These are phyloP conservation scores for Eucalyptus regnans DNA, from an alignment of 345 rosid species.

Conservation along the genomic window DNA sequence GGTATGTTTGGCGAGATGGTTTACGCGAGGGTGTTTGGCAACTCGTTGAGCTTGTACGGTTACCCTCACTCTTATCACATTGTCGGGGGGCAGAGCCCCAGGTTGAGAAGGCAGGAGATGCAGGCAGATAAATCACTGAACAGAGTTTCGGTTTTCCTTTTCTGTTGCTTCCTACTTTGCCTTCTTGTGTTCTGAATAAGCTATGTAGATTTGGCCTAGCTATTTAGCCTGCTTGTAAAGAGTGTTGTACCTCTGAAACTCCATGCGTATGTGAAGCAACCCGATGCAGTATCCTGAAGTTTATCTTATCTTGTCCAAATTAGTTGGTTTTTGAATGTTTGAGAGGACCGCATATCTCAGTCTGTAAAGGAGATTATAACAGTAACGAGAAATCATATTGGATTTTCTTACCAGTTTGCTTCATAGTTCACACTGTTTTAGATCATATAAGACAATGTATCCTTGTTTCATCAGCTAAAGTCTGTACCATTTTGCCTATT, in stretches of 20 bases:
- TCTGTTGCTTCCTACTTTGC: constrained; percentile 77
- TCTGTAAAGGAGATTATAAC: background rate
- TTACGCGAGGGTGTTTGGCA: constrained; percentile 66
- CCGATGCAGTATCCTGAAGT: background rate
- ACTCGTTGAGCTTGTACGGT: constrained; percentile 29
- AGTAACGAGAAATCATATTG: background rate
- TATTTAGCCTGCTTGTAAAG: background rate
- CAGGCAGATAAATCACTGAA: constrained; percentile 59
- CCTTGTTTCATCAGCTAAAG: background rate
- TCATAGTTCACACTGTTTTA: background rate
- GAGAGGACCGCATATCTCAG: background rate
- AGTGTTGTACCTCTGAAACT: background rate
- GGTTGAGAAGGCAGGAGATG: constrained; percentile 63
- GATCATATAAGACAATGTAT: background rate
- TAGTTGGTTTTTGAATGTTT: background rate
- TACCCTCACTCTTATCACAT: constrained; percentile 36
- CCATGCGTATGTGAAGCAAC: background rate
- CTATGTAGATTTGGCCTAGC: background rate
- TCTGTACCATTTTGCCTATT: background rate
- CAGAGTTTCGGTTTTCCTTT: constrained; percentile 71
- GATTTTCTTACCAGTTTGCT: background rate
- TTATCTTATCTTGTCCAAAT: background rate
- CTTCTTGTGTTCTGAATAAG: constrained; percentile 59
- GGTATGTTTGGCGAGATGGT: constrained; percentile 78
- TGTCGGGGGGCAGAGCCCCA: constrained; percentile 17